Evolutionary conservation across 345 rosid genomes (phyloP).

Genomic region (Hirschfeldia incana): DNA sequence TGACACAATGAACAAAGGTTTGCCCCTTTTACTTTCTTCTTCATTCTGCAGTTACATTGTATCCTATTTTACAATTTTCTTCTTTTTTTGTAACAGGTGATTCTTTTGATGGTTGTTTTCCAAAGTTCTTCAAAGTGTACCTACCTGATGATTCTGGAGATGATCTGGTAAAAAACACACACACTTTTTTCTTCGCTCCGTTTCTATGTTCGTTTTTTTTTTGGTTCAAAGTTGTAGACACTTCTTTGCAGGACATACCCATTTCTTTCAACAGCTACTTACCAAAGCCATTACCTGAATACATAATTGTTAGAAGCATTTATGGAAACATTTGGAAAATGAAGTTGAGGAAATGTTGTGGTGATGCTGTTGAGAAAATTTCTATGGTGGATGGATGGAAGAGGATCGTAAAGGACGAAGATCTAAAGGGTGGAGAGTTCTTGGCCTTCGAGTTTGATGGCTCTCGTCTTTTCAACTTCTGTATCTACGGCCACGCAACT

Average conservation of each 20-base stretch:
- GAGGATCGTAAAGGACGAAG: constrained; percentile 10
- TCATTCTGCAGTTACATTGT: neutral
- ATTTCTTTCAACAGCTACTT: constrained; percentile 16
- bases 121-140: constrained; percentile 39
- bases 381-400: constrained; percentile 25
- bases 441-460: constrained; percentile 31
- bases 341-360: neutral
- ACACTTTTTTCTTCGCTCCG: constrained; percentile 4
- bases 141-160: constrained; percentile 25
- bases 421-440: constrained; percentile 29
- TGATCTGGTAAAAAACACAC: constrained; percentile 24
- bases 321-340: constrained; percentile 20
- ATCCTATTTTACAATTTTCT: neutral
- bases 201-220: neutral
- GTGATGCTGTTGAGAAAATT: constrained; percentile 9
- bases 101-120: neutral
- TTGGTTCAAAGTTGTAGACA: neutral
- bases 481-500: constrained; percentile 17
- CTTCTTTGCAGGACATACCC: constrained; percentile 25
- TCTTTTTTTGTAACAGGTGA: neutral
- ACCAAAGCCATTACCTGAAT: constrained; percentile 6
- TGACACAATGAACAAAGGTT: constrained; percentile 29
- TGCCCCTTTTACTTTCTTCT: constrained; percentile 12
- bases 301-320: constrained; percentile 23
- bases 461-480: constrained; percentile 19